phyloP scores from a whole-genome alignment of 257 asterid species.

The Solanum sitiens region DNA sequence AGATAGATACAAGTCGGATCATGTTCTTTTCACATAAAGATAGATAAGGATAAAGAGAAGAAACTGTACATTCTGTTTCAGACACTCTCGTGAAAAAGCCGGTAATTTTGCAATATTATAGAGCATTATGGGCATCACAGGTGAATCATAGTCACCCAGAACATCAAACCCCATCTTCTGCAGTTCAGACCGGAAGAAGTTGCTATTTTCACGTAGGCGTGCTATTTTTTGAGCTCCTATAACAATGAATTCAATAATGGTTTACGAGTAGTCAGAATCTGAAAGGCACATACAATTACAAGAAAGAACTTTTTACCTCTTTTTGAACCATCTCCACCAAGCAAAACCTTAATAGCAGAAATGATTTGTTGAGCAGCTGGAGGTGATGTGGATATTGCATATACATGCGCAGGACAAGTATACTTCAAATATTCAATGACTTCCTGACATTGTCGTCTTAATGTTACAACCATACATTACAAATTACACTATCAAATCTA shows the following conservation, averaged over 20 bases:
- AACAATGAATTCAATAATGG: not conserved
- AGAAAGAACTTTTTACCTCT: conserved; percentile 43
- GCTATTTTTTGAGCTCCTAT: conserved; percentile 88
- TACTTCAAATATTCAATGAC: conserved; percentile 72
- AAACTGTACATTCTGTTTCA: conserved; percentile 51
- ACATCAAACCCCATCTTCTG: conserved; percentile 98
- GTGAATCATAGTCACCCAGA: conserved; percentile 89
- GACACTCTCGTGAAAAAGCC: conserved; percentile 92
- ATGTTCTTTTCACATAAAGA: not conserved
- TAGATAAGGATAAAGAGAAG: not conserved
- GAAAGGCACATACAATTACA: not conserved
- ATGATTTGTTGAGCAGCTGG: conserved; percentile 91
- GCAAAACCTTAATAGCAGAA: conserved; percentile 73
- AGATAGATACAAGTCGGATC: not conserved
- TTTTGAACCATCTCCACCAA: conserved; percentile 93
- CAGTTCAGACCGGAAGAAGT: conserved; percentile 74
- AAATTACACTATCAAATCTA: not conserved
- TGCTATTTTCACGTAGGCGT: conserved; percentile 77
- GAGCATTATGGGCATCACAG: conserved; percentile 95
- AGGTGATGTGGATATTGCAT: conserved; percentile 91
- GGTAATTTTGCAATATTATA: conserved; percentile 90
- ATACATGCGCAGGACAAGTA: conserved; percentile 86
- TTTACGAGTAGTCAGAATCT: not conserved
- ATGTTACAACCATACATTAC: not conserved
- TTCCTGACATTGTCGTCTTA: conserved; percentile 36